Evolutionary conservation across 2,329 filamentous ascomycete genomes (phyloP).

Genomic region (Fusarium armeniacum): DNA sequence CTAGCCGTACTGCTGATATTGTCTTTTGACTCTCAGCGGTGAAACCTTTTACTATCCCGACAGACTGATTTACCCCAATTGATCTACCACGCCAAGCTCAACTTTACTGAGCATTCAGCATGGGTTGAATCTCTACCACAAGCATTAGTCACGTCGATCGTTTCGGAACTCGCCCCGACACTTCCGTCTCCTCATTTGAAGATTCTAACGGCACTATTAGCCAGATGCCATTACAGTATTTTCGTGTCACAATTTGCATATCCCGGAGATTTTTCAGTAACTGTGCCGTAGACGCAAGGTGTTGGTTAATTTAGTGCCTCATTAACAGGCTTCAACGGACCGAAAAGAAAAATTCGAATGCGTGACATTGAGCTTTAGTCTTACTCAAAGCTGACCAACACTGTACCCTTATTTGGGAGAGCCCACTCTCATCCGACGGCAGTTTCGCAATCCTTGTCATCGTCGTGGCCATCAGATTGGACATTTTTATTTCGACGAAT

Average conservation of each 20-base stretch:
- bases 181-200: neutral
- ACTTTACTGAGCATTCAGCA: neutral
- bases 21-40: too few species aligned
- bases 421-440: too few species aligned
- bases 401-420: neutral
- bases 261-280: neutral
- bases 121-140: neutral
- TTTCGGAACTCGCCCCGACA: slow-evolving; percentile 16
- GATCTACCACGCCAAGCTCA: neutral
- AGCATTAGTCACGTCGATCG: slow-evolving; percentile 2
- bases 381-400: neutral
- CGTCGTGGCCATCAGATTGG: neutral
- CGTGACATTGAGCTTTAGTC: neutral
- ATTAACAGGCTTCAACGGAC: neutral
- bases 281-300: slow-evolving; percentile 15
- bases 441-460: neutral
- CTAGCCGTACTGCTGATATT: too few species aligned
- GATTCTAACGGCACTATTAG: neutral
- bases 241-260: neutral
- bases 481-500: neutral
- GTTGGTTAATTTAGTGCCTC: neutral
- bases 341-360: neutral
- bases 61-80: neutral
- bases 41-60: too few species aligned
- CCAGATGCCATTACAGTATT: neutral